These are phyloP conservation scores for Eutrema yunnanense DNA, from an alignment of 345 rosid genomes.

Conservation along the genomic window DNA sequence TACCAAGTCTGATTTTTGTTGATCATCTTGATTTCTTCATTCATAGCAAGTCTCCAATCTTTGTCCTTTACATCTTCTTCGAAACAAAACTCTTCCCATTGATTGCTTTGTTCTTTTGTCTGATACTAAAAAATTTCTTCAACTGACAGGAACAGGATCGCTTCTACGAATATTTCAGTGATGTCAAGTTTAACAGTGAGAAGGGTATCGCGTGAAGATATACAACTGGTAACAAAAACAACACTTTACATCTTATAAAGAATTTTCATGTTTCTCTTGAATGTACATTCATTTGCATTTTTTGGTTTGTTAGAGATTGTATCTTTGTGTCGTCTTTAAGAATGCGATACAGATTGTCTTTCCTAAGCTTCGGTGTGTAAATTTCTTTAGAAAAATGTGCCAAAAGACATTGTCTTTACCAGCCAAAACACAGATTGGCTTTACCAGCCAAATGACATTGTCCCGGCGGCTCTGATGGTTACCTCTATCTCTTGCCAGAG, in stretches of 20 bases:
- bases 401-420: too few species aligned
- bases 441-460: conserved; percentile 17
- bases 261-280: not conserved
- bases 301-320: not conserved
- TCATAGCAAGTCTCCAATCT: too few species aligned
- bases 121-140: not conserved
- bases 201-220: conserved; percentile 19
- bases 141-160: not conserved
- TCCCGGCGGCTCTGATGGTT: conserved; percentile 23
- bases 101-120: too few species aligned
- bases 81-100: too few species aligned
- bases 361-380: too few species aligned
- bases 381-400: too few species aligned
- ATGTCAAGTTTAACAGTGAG: conserved; percentile 11
- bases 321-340: not conserved
- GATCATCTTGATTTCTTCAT: too few species aligned
- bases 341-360: not conserved
- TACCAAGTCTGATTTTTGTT: too few species aligned
- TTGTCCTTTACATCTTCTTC: too few species aligned
- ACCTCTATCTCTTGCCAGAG: conserved; percentile 38
- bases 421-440: not conserved
- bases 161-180: not conserved
- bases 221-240: conserved; percentile 45
- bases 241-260: not conserved
- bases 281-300: not conserved